These are phyloP conservation scores for Atkinsonella hypoxylon DNA, from an alignment of 2,329 filamentous ascomycete genomes.

Conservation along the genomic window DNA sequence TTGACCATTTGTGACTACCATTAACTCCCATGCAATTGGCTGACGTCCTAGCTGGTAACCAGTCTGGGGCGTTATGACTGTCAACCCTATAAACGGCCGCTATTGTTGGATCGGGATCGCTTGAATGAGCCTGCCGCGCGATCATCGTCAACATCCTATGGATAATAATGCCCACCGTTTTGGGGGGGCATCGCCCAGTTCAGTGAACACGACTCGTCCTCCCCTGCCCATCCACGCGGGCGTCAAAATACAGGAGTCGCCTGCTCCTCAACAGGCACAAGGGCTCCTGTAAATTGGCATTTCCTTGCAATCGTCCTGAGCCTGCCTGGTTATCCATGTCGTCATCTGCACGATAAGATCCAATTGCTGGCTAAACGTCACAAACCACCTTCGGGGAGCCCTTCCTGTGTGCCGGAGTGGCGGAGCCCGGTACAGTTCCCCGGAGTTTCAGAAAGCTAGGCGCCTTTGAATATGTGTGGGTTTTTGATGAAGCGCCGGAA, in stretches of 20 bases:
- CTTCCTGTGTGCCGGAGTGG: slow-evolving; percentile 7
- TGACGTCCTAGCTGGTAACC: too few relatives aligned
- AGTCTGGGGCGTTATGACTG: too few relatives aligned
- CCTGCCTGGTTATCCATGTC: not conserved
- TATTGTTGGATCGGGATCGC: not conserved
- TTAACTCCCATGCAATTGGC: too few relatives aligned
- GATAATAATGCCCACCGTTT: not conserved
- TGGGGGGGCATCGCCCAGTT: slow-evolving; percentile 1
- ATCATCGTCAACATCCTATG: not conserved
- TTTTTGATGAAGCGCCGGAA: not conserved
- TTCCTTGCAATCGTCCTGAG: not conserved
- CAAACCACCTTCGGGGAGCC: slow-evolving; percentile 1
- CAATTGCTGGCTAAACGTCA: not conserved
- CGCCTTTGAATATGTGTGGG: slow-evolving; percentile 2
- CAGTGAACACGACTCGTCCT: not conserved
- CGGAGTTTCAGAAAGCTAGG: slow-evolving; percentile 3
- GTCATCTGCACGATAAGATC: slow-evolving; percentile 1
- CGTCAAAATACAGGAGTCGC: too few relatives aligned
- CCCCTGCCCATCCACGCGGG: too few relatives aligned
- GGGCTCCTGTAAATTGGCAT: too few relatives aligned
- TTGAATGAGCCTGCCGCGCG: slow-evolving; percentile 1
- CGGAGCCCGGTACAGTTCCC: slow-evolving; percentile 11
- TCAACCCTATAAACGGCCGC: too few relatives aligned
- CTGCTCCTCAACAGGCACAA: too few relatives aligned
- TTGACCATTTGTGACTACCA: too few relatives aligned